These are phyloP conservation scores for Paramarasmius palmivorus DNA, from an alignment of 1,284 basidiomycete species.

Conservation along the genomic window DNA sequence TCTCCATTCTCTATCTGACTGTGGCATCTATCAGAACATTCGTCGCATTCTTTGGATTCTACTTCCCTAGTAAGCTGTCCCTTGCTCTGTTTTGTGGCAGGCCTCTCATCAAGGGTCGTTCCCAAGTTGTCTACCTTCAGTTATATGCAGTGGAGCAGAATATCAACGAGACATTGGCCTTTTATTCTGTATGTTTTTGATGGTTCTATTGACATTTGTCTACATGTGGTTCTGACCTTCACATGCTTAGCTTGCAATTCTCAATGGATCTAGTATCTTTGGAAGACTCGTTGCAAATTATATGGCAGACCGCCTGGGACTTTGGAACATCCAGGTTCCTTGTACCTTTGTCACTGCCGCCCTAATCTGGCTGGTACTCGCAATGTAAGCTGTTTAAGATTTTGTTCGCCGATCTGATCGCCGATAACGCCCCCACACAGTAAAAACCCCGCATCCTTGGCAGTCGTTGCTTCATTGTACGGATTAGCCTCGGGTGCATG, in stretches of 20 bases:
- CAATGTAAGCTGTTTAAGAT: constrained; percentile 18
- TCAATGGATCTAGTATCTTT: constrained; percentile 23
- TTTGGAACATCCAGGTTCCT: constrained; percentile 21
- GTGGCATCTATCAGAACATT: constrained; percentile 8
- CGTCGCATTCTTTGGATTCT: constrained; percentile 21
- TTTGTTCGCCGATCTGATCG: not conserved
- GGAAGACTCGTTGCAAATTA: constrained; percentile 23
- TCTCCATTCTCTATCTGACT: not conserved
- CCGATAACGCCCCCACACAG: constrained; percentile 10
- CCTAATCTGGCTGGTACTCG: constrained; percentile 25
- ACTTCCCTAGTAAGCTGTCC: constrained; percentile 20
- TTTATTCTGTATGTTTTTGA: constrained; percentile 24
- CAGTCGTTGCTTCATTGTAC: constrained; percentile 23
- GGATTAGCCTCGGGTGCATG: constrained; percentile 27
- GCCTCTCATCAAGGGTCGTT: not conserved
- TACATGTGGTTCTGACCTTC: not conserved
- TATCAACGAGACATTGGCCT: constrained; percentile 20
- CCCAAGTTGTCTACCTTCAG: constrained; percentile 25
- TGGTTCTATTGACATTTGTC: not conserved
- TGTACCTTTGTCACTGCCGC: constrained; percentile 18
- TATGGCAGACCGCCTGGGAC: constrained; percentile 24
- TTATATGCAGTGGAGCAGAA: constrained; percentile 23
- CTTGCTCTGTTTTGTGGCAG: not conserved
- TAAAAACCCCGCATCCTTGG: constrained; percentile 18
- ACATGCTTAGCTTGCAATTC: constrained; percentile 24